Evolutionary conservation across 495 filamentous ascomycete species (phyloP).

Genomic region (Hyaloscypha hepaticicola): DNA sequence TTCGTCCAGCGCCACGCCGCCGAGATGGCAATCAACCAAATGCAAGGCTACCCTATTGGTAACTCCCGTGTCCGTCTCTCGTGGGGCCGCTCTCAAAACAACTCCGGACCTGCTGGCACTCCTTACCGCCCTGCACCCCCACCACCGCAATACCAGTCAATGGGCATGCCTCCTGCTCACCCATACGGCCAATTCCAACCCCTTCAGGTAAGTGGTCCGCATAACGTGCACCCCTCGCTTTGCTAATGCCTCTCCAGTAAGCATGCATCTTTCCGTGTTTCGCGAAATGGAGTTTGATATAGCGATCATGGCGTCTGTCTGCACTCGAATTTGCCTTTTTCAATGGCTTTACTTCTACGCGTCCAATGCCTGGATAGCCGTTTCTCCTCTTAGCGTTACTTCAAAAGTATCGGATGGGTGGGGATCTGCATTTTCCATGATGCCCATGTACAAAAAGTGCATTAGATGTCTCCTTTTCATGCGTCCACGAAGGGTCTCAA

Average conservation of each 20-base stretch:
- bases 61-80: slow-evolving; percentile 97
- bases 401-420: slow-evolving; percentile 36
- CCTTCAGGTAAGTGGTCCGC: slow-evolving; percentile 31
- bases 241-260: slow-evolving; percentile 25
- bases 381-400: slow-evolving; percentile 38
- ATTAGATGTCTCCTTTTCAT: slow-evolving; percentile 35
- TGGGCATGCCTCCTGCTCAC: slow-evolving; percentile 76
- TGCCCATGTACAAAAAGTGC: slow-evolving; percentile 36
- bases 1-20: slow-evolving; percentile 99
- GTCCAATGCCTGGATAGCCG: slow-evolving; percentile 33
- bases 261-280: slow-evolving; percentile 34
- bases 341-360: slow-evolving; percentile 31
- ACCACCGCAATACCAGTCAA: slow-evolving; percentile 79
- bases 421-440: slow-evolving; percentile 36
- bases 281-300: slow-evolving; percentile 34
- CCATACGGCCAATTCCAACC: slow-evolving; percentile 38
- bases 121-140: slow-evolving; percentile 96
- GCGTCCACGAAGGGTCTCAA: slow-evolving; percentile 32
- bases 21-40: slow-evolving; percentile 99
- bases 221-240: not conserved
- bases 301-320: slow-evolving; percentile 35
- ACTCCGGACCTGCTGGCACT: slow-evolving; percentile 94
- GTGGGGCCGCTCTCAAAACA: slow-evolving; percentile 98
- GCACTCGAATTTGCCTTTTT: slow-evolving; percentile 31
- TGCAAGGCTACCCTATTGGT: slow-evolving; percentile 99